A percentile compares a stretch with the other conserved stretches of the same genome.
Conservation (phyloP, 768 basidiomycete species). For the Galerina sulciceps region DNA sequence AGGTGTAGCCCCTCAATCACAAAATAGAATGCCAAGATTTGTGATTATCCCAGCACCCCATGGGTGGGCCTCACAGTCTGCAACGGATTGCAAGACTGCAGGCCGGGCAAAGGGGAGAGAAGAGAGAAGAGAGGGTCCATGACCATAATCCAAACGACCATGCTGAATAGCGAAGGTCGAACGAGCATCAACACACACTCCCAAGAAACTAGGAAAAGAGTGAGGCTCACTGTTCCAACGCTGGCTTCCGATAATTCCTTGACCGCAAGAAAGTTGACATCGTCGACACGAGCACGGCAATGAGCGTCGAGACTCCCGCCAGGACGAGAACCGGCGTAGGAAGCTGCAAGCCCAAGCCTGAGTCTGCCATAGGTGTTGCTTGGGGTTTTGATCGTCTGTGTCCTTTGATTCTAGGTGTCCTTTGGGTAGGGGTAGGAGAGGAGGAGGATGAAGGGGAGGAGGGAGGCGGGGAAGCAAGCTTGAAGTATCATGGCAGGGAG, state of each 20-base stretch:
- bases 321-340: slow-evolving; percentile 59
- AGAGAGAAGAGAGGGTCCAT: slow-evolving; percentile 93
- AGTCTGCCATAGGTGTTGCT: slow-evolving; percentile 21
- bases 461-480: too few species aligned
- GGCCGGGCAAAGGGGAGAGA: slow-evolving; percentile 49
- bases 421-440: too few species aligned
- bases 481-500: too few species aligned
- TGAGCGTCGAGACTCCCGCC: slow-evolving; percentile 64
- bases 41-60: too few species aligned
- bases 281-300: slow-evolving; percentile 75
- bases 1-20: too few species aligned
- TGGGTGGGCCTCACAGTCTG: too few species aligned
- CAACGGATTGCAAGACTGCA: too few species aligned
- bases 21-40: too few species aligned
- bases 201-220: not conserved
- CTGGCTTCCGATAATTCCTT: slow-evolving; percentile 84
- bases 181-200: not conserved
- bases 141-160: slow-evolving; percentile 94
- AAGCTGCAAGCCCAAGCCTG: slow-evolving; percentile 64
- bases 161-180: slow-evolving; percentile 50
- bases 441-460: too few species aligned
- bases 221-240: slow-evolving; percentile 67
- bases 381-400: too few species aligned
- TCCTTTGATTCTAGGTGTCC: too few species aligned
- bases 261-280: slow-evolving; percentile 81